These are phyloP conservation scores for barrel medic (Medicago truncatula) DNA, from an alignment of 306 rosid species.

Conservation along the genomic window MtrunA17r5.0-ANR NC_053043.1:7825501-7826000, in stretches of 20 bases:
- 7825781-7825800: conserved; percentile 66
- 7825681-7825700: conserved; percentile 64
- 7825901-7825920: conserved; percentile 65
- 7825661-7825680: conserved; percentile 56
- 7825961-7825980: conserved; percentile 52
- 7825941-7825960: conserved; percentile 57
- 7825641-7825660: conserved; percentile 52
- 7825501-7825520: conserved; percentile 58
- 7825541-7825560: conserved; percentile 39
- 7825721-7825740: conserved; percentile 52
- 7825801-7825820: conserved; percentile 61
- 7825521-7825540: conserved; percentile 39
- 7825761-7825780: conserved; percentile 86
- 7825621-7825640: conserved; percentile 63
- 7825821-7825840: conserved; percentile 68
- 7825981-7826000: conserved; percentile 33
- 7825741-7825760: conserved; percentile 67
- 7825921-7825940: conserved; percentile 73
- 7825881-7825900: conserved; percentile 76
- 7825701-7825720: conserved; percentile 38
- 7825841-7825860: conserved; percentile 67
- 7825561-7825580: conserved; percentile 69
- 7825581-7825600: conserved; percentile 62
- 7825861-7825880: conserved; percentile 64
- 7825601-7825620: conserved; percentile 48